A percentile compares a stretch with the other conserved stretches of the same genome.
phyloP scores from a whole-genome alignment of 2,329 filamentous ascomycete species.

The Nakataea oryzae region DNA sequence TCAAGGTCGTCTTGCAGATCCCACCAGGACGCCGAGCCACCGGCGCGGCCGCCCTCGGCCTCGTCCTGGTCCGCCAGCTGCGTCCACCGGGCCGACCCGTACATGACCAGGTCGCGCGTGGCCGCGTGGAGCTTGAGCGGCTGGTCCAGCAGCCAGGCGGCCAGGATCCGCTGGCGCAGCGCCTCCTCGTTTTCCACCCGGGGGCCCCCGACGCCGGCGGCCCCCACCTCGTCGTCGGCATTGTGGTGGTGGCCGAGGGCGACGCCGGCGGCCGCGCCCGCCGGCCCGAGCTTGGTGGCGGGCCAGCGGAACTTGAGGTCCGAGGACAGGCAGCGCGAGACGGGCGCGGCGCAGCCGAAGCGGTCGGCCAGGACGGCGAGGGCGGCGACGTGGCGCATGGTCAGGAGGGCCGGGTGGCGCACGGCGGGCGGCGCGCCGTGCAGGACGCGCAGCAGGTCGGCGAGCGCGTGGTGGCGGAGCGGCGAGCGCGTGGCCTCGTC shows the following conservation, averaged over 20 bases:
- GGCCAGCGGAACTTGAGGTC: conserved; percentile 32
- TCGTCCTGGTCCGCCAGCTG: conserved; percentile 17
- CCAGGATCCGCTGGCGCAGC: conserved; percentile 58
- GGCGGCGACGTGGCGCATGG: conserved; percentile 53
- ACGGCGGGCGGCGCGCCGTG: conserved; percentile 40
- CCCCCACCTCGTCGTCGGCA: conserved; percentile 5
- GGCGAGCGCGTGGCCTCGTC: conserved; percentile 55
- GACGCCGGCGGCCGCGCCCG: not conserved
- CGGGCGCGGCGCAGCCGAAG: conserved; percentile 51
- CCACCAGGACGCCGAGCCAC: conserved; percentile 51
- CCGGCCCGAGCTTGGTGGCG: conserved; percentile 3
- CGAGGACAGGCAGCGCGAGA: conserved; percentile 43
- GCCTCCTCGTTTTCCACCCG: conserved; percentile 40
- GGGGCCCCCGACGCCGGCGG: conserved; percentile 29
- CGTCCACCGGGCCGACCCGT: conserved; percentile 52
- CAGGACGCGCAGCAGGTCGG: conserved; percentile 56
- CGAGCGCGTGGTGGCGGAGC: conserved; percentile 50
- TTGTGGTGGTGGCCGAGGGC: conserved; percentile 11
- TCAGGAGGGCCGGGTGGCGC: conserved; percentile 18
- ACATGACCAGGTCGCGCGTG: conserved; percentile 55
- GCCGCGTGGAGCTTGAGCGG: conserved; percentile 47
- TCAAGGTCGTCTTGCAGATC: conserved; percentile 60
- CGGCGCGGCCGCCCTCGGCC: conserved; percentile 16
- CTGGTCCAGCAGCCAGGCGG: conserved; percentile 55
- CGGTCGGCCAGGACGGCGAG: conserved; percentile 63